Base-by-base conservation (phyloP, 108 stramenopile genomes). In the Nitzschia sp. region DNA sequence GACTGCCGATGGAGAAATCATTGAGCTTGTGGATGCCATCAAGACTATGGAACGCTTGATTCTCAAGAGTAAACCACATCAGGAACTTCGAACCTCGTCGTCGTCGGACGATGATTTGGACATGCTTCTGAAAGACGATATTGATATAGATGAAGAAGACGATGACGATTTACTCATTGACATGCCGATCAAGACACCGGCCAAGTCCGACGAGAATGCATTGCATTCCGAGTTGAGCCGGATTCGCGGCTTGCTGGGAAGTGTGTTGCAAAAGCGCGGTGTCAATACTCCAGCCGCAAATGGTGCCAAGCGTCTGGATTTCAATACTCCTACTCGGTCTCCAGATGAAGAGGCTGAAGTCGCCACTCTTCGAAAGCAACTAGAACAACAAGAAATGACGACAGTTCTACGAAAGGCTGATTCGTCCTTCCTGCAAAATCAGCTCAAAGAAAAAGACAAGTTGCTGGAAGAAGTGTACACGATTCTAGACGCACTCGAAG, bases 11-110 rank as follows among this genome's bases (percentile, higher is more conserved):
- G 85, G 82, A 42, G 89, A 90, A 63, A 81, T 82, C 24, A 72
- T 82, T 38, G 87, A 87, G 24, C 70, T 95, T 54, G 79, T 81
- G 15, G 71, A 80, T 25, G 88, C 93, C 8, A 91, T 95, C 63
- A 51, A 76, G 46, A 95, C 85, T 28, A 82, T 95, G 85, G 94
- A 95, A 73, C 78, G 74, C 36, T 78, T 95, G 33, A 89, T 95
- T 68, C 71, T 95, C 56, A 89, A 86, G 60, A 83, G 70, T 35
- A 59, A 49, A 30, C 66, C 74, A 2, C 74, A 57, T 25, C 33
- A 25, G 2, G 26, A 63, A n/a, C 27, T 9, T 3, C 46, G 57
- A 30, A 25, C 35, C 25, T 30, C 24, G 26, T 19, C 31, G 0
- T 25, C 21, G 3, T 23, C 21, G 11, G 42, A 26, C 0, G 46